Conservation (phyloP, 805 yeast genomes). For the Saturnispora zaruensis region DNA sequence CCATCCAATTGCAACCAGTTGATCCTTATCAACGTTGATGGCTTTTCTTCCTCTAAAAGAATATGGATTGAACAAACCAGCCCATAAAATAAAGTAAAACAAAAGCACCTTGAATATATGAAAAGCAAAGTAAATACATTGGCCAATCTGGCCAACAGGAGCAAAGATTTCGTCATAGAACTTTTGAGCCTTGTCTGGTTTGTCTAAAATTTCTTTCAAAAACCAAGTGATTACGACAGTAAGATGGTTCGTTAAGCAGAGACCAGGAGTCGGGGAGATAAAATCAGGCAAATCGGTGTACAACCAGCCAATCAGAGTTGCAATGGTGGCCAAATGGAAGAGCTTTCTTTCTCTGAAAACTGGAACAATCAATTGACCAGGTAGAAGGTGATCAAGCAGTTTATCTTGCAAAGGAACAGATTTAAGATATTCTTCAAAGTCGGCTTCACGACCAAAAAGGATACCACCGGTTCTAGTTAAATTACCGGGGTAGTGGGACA, state of each 20-base stretch:
- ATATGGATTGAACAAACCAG: conserved; percentile 76
- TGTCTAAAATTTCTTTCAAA: conserved; percentile 29
- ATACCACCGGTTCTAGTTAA: conserved; percentile 78
- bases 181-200: conserved; percentile 35
- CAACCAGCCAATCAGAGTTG: conserved; percentile 58
- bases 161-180: conserved; percentile 41
- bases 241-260: conserved; percentile 60
- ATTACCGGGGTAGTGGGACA: conserved; percentile 65
- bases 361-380: conserved; percentile 83
- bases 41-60: conserved; percentile 35
- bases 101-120: conserved; percentile 56
- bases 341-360: conserved; percentile 47
- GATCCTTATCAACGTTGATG: conserved; percentile 37
- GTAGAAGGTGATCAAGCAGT: conserved; percentile 63
- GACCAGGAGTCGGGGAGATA: conserved; percentile 88
- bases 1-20: conserved; percentile 74
- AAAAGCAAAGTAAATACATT: conserved; percentile 59
- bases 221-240: conserved; percentile 26
- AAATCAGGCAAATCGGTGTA: conserved; percentile 90
- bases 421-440: conserved; percentile 36
- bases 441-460: conserved; percentile 56
- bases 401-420: conserved; percentile 38
- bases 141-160: conserved; percentile 38
- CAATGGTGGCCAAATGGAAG: conserved; percentile 31
- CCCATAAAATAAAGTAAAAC: conserved; percentile 48